These are phyloP conservation scores for Magnusiomyces magnusii DNA, from an alignment of 1,139 yeast genomes.

Conservation along the genomic window DNA sequence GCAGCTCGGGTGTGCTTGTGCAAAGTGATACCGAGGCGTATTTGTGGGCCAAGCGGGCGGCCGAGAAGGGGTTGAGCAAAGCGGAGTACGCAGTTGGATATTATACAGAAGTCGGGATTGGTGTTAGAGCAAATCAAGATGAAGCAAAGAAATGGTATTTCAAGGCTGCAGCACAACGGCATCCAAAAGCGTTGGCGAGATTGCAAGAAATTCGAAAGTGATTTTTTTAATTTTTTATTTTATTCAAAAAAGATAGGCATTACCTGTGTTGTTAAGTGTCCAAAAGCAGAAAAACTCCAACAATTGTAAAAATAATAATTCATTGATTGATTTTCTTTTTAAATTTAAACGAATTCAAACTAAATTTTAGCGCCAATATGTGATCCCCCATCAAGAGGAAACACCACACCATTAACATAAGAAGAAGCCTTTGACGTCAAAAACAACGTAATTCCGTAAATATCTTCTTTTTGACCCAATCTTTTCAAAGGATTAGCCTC, in stretches of 20 bases:
- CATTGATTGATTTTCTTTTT: background rate
- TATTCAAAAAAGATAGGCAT: too few species aligned
- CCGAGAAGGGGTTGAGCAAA: slow-evolving; percentile 69
- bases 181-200: slow-evolving; percentile 44
- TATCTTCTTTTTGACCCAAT: slow-evolving; percentile 55
- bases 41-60: slow-evolving; percentile 83
- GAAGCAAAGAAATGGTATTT: slow-evolving; percentile 49
- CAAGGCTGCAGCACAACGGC: slow-evolving; percentile 55
- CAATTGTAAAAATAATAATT: too few species aligned
- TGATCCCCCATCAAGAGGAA: slow-evolving; percentile 69
- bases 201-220: slow-evolving; percentile 27
- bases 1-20: slow-evolving; percentile 60
- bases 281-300: too few species aligned
- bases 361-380: slow-evolving; percentile 25
- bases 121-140: slow-evolving; percentile 42
- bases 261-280: too few species aligned
- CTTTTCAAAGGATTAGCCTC: slow-evolving; percentile 53
- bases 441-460: slow-evolving; percentile 53
- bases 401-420: slow-evolving; percentile 61
- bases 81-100: slow-evolving; percentile 83
- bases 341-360: background rate
- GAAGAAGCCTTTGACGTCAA: slow-evolving; percentile 51
- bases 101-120: slow-evolving; percentile 73
- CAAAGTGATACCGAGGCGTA: slow-evolving; percentile 76
- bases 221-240: background rate